Evolutionary conservation across 2,329 filamentous ascomycete genomes (phyloP).

Genomic region (Tricladium varicosporioides): DNA sequence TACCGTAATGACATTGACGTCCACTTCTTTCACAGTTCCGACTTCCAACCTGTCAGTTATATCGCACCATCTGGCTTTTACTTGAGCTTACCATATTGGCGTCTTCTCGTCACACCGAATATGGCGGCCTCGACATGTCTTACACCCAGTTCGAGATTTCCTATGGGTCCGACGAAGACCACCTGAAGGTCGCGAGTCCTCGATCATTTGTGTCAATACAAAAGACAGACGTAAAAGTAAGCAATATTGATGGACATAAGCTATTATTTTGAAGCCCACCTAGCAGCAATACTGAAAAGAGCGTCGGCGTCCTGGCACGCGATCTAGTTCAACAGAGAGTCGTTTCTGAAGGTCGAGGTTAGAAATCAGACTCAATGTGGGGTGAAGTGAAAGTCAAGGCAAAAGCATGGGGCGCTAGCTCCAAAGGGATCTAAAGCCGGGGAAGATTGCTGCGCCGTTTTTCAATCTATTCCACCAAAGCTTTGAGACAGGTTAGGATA

Average conservation of each 20-base stretch:
- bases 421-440: neutral
- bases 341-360: neutral
- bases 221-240: neutral
- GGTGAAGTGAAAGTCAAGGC: neutral
- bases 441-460: neutral
- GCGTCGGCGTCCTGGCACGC: neutral
- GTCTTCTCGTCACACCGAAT: conserved; percentile 11
- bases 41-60: neutral
- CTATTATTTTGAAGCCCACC: neutral
- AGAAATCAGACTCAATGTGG: neutral
- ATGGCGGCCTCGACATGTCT: conserved; percentile 10
- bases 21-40: conserved; percentile 12
- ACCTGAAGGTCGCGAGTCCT: conserved; percentile 2
- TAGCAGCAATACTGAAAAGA: neutral
- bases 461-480: neutral
- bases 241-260: neutral
- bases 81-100: conserved; percentile 8
- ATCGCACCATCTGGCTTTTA: neutral
- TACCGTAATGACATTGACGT: conserved; percentile 9
- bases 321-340: neutral
- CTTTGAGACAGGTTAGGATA: too few species aligned
- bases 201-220: conserved; percentile 1
- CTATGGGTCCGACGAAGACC: conserved; percentile 9
- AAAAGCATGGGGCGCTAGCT: neutral
- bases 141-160: conserved; percentile 7